A percentile compares a stretch with the other conserved stretches of the same genome.
Conservation (phyloP, 2,329 filamentous ascomycete species). For the Apiospora aurea region DNA sequence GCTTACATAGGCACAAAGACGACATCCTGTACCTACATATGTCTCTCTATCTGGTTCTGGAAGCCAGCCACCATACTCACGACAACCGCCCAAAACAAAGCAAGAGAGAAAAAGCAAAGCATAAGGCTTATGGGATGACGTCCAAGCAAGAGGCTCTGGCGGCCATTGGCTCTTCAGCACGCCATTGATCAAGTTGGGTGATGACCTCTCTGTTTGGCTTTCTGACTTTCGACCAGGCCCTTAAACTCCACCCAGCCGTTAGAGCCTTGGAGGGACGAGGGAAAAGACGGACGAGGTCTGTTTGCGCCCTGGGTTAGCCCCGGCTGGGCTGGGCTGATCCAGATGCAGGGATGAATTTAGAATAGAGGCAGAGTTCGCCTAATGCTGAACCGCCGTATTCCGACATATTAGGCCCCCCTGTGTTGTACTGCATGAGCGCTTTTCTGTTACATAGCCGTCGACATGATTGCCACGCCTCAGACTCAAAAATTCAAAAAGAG, state of each 20-base stretch:
- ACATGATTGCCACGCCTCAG: conserved; percentile 18
- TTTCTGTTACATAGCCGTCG: conserved; percentile 19
- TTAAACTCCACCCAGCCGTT: conserved; percentile 15
- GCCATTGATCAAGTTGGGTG: conserved; percentile 2
- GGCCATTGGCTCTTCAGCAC: conserved; percentile 14
- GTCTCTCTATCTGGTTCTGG: conserved; percentile 1
- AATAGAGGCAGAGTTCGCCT: neutral
- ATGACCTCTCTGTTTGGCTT: neutral
- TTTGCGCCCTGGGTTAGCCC: neutral
- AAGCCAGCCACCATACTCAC: neutral
- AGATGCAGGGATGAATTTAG: conserved; percentile 16
- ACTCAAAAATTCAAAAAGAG: no score
- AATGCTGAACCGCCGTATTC: conserved; percentile 10
- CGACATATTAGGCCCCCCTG: neutral
- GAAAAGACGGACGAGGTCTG: neutral
- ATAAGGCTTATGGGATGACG: neutral
- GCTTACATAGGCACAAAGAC: neutral
- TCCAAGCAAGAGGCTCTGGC: neutral
- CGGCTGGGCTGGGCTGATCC: conserved; percentile 17
- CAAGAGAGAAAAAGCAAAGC: neutral
- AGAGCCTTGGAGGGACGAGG: conserved; percentile 13
- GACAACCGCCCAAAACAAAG: neutral
- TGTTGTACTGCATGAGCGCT: conserved; percentile 8
- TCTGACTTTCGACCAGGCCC: neutral
- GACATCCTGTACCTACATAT: conserved; percentile 8